Base-by-base conservation (phyloP, 1,284 basidiomycete species). In the Rhodotorula sp. region DNA sequence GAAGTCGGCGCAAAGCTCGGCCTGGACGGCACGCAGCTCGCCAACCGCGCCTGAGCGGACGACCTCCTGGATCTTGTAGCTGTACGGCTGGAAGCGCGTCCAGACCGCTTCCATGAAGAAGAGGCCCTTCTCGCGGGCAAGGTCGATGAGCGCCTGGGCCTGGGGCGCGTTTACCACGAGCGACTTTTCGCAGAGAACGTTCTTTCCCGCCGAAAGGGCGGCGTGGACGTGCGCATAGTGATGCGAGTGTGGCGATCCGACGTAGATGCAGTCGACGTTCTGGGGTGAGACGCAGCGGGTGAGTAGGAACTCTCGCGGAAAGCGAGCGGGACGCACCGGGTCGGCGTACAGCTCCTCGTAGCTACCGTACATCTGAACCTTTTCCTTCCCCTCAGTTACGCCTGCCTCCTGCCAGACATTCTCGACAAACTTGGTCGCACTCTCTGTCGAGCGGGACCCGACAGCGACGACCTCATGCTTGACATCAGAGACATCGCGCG, bases 241-340 rank as follows among this genome's bases (percentile, higher is more conserved):
- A 50, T 79, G 79, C 4, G 81, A 79, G 65, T 85, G 83, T 34
- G 83, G 83, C 1, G 85, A 84, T 29, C 84, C 85, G 56, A 85
- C 77, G 79, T 85, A 86, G 50, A 85, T 79, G 54, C 83, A 82
- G 61, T 84, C 76, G 34, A 85, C 81, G 53, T 84, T 77, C 76
- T 80, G 74, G 39, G 2, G 22, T 2, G 17, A 29, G 21, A 13
- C 4, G 44, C 29, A 27, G n/a, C 39, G n/a, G 22, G 58, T 48
- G 17, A 60, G 58, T 22, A 19, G 32, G 19, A 7, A 3, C 27
- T 51, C 27, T 25, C 39, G 19, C 37, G 25, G 48, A n/a, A 37
- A 51, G 29, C 15, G 32, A 22, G 15, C 19, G 10, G 12, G 13
- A 25, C 58, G 37, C 27, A 66, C 65, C 68, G 77, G 67, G 73